Percentiles rank a stretch among this genome's conserved stretches.
These are phyloP conservation scores for Coriaria nepalensis DNA, from an alignment of 306 rosid genomes.

Conservation along the genomic window DNA sequence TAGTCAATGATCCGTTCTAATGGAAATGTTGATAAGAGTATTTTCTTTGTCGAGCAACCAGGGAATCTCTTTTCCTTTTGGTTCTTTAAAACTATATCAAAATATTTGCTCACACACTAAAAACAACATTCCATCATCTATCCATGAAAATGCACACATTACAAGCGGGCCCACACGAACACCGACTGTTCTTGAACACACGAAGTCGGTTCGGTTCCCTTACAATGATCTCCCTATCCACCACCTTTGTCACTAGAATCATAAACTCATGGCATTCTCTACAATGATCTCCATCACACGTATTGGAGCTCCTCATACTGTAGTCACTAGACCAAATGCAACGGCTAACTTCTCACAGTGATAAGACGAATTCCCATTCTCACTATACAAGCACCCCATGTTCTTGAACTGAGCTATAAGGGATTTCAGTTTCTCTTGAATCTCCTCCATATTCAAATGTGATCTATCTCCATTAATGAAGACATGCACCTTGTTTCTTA, in stretches of 20 bases:
- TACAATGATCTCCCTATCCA: slow-evolving; percentile 33
- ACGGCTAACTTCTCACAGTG: slow-evolving; percentile 52
- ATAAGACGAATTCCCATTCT: slow-evolving; percentile 16
- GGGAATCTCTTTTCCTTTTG: too few species aligned
- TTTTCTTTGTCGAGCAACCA: too few species aligned
- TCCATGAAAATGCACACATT: background rate
- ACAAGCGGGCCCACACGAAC: slow-evolving; percentile 35
- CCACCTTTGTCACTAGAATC: slow-evolving; percentile 26
- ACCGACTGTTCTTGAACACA: slow-evolving; percentile 38
- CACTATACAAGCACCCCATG: slow-evolving; percentile 21
- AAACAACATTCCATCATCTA: too few species aligned
- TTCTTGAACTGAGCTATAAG: slow-evolving; percentile 27
- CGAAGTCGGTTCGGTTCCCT: slow-evolving; percentile 48
- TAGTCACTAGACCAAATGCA: slow-evolving; percentile 39
- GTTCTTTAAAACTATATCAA: too few species aligned
- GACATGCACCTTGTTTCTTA: slow-evolving; percentile 27
- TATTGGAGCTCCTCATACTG: slow-evolving; percentile 24
- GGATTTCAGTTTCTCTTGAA: slow-evolving; percentile 25
- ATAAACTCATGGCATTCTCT: slow-evolving; percentile 48
- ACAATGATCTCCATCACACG: slow-evolving; percentile 40
- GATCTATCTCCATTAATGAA: slow-evolving; percentile 33
- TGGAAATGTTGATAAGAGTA: too few species aligned
- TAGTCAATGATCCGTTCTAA: too few species aligned
- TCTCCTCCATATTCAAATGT: slow-evolving; percentile 21
- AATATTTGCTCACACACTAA: too few species aligned